These are phyloP conservation scores for Sarocladiaceae sp. DNA, from an alignment of 2,329 filamentous ascomycete species.

Conservation along the genomic window DNA sequence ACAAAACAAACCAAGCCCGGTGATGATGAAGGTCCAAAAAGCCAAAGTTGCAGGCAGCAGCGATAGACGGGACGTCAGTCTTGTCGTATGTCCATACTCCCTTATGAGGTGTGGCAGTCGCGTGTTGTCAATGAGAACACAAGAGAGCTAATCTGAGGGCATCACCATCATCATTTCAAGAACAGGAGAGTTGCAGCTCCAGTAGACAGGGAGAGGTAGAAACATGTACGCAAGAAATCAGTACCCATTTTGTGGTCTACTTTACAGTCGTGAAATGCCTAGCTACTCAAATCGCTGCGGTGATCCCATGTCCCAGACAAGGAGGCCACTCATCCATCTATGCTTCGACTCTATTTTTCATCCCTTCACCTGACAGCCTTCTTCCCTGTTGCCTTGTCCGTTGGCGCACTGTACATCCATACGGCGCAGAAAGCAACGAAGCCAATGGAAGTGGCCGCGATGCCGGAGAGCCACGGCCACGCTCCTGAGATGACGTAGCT, in stretches of 20 bases:
- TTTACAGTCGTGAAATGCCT: conserved; percentile 10
- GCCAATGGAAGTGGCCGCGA: conserved; percentile 76
- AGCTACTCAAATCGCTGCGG: background rate
- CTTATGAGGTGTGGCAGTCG: conserved; percentile 13
- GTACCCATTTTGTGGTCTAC: conserved; percentile 8
- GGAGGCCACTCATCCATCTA: background rate
- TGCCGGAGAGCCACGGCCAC: conserved; percentile 91
- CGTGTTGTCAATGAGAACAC: conserved; percentile 49
- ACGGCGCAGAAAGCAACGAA: conserved; percentile 82
- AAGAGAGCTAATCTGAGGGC: conserved; percentile 56
- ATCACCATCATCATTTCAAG: conserved; percentile 12
- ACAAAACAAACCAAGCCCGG: conserved; percentile 25
- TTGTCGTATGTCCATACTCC: conserved; percentile 3
- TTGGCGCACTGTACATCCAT: conserved; percentile 72
- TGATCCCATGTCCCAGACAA: conserved; percentile 2
- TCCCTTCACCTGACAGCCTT: background rate
- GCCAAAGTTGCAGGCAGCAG: conserved; percentile 54
- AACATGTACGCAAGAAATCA: background rate
- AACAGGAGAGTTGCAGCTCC: too few relatives aligned
- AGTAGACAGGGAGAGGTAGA: background rate
- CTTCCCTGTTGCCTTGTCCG: conserved; percentile 12
- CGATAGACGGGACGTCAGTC: conserved; percentile 14
- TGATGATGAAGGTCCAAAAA: conserved; percentile 54
- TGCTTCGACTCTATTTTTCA: background rate
- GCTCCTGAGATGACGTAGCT: conserved; percentile 86